Base-by-base conservation (phyloP, 257 asterid species). In the Linaria vulgaris region DNA sequence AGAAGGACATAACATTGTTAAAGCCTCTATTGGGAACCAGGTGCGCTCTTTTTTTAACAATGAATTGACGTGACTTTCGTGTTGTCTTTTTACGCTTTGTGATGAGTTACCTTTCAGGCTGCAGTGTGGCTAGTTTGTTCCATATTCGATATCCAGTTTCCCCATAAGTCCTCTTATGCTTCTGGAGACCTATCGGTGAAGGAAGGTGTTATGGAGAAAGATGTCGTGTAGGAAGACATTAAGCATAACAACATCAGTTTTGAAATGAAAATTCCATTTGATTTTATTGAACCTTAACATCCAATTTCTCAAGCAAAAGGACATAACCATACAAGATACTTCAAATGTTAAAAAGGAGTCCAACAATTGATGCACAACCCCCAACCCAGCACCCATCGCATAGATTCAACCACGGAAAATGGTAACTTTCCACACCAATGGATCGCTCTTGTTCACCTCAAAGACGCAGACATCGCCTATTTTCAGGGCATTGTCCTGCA, bases 21-120 rank as follows among this genome's bases (percentile, higher is more conserved):
- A 80, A 77, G 88, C 88, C 15, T 77, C 75, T 62, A 79, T 84
- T 55, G 79, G 91, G 91, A 79, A 82, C 68, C 82, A 84, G 91
- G 91, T 84, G 66, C 24, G 62, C 43, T 20, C 24, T 43, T 31
- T 44, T n/a, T n/a, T 19, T 27, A 59, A 70, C 51, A 34, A 59
- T 50, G 68, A 9, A 34, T 68, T 20, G 9, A 12, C 31, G 15
- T 45, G 45, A 19, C 30, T n/a, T 14, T 30, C 12, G 8, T 25
- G 59, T 47, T 17, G 17, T 19, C 12, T 25, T 5, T 17, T 57
- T 12, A 50, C 21, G 23, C 47, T 15, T n/a, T 60, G 57, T 13
- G 7, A 9, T 41, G 5, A 48, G 37, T 25, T 53, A 39, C 49
- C 24, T 63, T 69, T 75, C 73, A 84, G 91, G 82, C 84, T 30